Evolutionary conservation across 2,329 filamentous ascomycete species (phyloP), one percentile per base, ranked within the genome.

Genomic region (Xylaria sp.): DNA sequence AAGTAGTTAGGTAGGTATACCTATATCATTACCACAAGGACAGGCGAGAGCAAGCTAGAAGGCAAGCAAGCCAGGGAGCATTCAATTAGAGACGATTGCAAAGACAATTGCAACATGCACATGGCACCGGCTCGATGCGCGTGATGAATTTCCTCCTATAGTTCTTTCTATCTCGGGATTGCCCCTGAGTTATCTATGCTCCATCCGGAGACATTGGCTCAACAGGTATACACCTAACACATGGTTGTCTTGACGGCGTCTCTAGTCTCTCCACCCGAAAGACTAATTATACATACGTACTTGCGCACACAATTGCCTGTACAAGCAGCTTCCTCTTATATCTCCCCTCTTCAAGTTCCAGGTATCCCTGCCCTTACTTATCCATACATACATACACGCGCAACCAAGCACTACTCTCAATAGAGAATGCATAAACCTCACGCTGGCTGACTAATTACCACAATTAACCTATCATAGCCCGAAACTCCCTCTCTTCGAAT

Each of bases 401-500:
- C 34, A 37, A 46, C 18, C 41, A 18, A 46, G 15, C 41, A 46
- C 3, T 18, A 12, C 34, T 37, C 34, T 41, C 4, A n/a, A 8
- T 8, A 46, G 41, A 18, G 41, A 10, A 50, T 9, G 9, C 28
- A 28, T 3, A 28, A 28, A 28, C 2, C 28, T 28, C 5, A 28
- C 28, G 28, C 5, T 28, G 28, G n/a, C n/a, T 23, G 23, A 9
- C 7, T 34, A 28, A 2, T 8, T 13, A 58, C 54, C 7, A 54
- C 9, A 28, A 2, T 13, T 18, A 39, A 37, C 10, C 18, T 7
- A 46, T 55, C 55, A 65, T 41, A 60, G 9, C 13, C 31, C 71
- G 50, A 65, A 60, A 39, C 64, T 69, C 0, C 69, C 66, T 44
- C 55, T 67, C 62, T 68, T 74, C 31, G 34, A 56, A 44, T 64